Conservation (phyloP, 257 asterid genomes). For the Cruciata laevipes region DNA sequence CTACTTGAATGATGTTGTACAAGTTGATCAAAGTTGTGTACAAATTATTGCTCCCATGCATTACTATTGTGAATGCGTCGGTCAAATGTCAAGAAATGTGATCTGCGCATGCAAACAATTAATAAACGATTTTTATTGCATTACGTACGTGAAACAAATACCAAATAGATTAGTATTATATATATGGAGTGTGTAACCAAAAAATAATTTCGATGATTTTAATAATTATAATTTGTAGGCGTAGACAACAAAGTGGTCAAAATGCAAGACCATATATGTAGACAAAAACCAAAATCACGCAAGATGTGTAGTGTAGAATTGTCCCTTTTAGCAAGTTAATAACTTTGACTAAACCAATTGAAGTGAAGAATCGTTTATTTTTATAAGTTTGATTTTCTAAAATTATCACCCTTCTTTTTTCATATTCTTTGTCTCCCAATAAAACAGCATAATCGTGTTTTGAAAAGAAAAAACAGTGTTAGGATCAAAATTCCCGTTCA, state of each 20-base stretch:
- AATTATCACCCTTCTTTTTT: background rate
- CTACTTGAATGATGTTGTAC: background rate
- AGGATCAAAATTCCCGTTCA: background rate
- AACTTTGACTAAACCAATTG: conserved; percentile 1
- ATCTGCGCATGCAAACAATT: background rate
- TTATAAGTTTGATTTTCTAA: background rate
- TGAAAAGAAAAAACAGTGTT: background rate
- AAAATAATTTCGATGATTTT: too few species aligned
- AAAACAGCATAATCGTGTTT: background rate
- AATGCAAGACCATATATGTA: background rate
- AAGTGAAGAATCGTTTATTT: background rate
- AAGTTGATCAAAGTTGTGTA: background rate
- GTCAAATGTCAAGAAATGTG: background rate
- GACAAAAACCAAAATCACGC: background rate
- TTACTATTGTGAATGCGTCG: conserved; percentile 3
- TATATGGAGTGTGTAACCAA: background rate
- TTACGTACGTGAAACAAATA: background rate
- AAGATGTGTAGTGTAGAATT: background rate
- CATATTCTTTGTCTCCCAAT: background rate
- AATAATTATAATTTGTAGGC: too few species aligned
- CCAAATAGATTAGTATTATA: too few species aligned
- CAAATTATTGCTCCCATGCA: background rate
- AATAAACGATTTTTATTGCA: background rate
- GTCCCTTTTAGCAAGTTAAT: background rate
- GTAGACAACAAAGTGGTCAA: conserved; percentile 4